Evolutionary conservation across 805 yeast species (phyloP).

Genomic region (Hanseniaspora guilliermondii): DNA sequence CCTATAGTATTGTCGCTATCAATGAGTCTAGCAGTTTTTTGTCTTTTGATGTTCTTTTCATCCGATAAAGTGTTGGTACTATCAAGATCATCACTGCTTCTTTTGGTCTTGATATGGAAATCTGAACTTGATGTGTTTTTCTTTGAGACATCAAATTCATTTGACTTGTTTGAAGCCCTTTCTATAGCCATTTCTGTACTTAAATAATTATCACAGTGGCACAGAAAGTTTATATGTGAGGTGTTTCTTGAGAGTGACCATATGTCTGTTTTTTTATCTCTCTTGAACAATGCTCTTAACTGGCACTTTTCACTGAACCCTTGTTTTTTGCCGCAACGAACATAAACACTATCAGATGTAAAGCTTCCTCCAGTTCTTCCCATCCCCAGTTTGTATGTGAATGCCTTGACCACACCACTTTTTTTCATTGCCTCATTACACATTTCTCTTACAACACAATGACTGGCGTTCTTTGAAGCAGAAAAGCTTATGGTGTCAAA

Average conservation of each 20-base stretch:
- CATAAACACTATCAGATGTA: conserved; percentile 4
- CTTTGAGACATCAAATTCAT: background rate
- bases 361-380: background rate
- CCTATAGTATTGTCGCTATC: background rate
- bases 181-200: background rate
- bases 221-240: background rate
- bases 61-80: background rate
- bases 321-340: conserved; percentile 3
- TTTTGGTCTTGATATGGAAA: background rate
- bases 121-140: background rate
- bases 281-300: conserved; percentile 1
- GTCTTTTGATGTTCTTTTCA: background rate
- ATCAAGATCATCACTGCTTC: background rate
- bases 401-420: background rate
- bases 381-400: conserved; percentile 7
- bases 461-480: background rate
- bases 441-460: background rate
- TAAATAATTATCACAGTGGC: conserved; percentile 3
- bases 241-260: conserved; percentile 2
- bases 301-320: background rate
- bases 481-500: background rate
- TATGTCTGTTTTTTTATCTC: background rate
- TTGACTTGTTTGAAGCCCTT: background rate
- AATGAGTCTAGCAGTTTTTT: background rate
- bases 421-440: background rate